A percentile compares a stretch with the other conserved stretches of the same genome.
Evolutionary conservation across 768 basidiomycete genomes (phyloP).

Genomic region (Tricholoma saponaceum): DNA sequence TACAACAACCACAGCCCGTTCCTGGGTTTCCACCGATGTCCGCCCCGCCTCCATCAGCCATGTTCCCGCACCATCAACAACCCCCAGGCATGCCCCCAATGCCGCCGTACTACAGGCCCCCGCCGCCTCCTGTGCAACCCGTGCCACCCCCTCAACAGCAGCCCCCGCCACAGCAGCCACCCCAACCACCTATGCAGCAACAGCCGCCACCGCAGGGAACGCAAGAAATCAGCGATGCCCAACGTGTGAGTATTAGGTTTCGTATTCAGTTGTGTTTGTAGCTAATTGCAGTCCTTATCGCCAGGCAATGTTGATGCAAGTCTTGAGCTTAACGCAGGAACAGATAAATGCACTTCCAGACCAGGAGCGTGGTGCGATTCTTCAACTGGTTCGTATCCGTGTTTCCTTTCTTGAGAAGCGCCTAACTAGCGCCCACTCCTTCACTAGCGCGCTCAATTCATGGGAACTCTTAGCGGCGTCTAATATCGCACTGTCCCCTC

Average conservation of each 20-base stretch:
- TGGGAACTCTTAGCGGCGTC: slow-evolving; percentile 25
- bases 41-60: slow-evolving; percentile 24
- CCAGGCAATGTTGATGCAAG: slow-evolving; percentile 83
- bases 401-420: background rate
- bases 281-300: background rate
- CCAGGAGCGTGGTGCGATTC: slow-evolving; percentile 72
- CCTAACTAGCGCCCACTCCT: background rate
- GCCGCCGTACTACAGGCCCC: slow-evolving; percentile 32
- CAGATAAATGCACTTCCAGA: slow-evolving; percentile 83
- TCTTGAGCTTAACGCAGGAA: slow-evolving; percentile 73
- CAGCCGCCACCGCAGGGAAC: slow-evolving; percentile 27
- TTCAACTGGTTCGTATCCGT: slow-evolving; percentile 58
- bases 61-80: slow-evolving; percentile 27
- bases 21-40: slow-evolving; percentile 26
- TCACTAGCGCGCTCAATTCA: slow-evolving; percentile 34
- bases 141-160: slow-evolving; percentile 21
- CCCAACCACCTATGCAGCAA: slow-evolving; percentile 22
- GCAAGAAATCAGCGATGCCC: slow-evolving; percentile 46
- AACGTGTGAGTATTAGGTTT: slow-evolving; percentile 32
- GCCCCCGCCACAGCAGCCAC: slow-evolving; percentile 22
- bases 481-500: background rate
- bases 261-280: slow-evolving; percentile 11
- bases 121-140: slow-evolving; percentile 24
- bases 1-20: slow-evolving; percentile 29
- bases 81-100: slow-evolving; percentile 29